A percentile compares a stretch with the other conserved stretches of the same genome.
phyloP scores from a whole-genome alignment of 2,329 filamentous ascomycete genomes.

The Metarhizium sp. region DNA sequence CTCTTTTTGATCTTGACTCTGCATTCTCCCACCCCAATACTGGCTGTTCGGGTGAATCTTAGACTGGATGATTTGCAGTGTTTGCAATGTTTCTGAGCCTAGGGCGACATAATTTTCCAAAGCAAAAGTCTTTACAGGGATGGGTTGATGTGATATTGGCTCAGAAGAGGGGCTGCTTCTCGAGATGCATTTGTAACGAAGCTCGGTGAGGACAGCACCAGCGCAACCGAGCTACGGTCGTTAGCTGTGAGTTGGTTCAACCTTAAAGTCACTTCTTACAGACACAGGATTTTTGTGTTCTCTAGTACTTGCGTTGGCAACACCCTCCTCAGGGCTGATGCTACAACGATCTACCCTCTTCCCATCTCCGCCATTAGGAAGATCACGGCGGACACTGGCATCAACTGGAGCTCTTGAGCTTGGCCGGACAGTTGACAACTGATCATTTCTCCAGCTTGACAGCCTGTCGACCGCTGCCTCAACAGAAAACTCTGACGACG shows the following conservation, averaged over 20 bases:
- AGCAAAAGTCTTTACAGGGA: conserved; percentile 53
- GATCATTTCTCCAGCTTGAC: not conserved
- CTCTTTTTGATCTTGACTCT: conserved; percentile 59
- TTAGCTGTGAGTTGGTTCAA: conserved; percentile 3
- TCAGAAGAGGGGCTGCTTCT: conserved; percentile 18
- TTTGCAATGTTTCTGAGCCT: conserved; percentile 68
- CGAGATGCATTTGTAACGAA: conserved; percentile 52
- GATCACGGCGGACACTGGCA: not conserved
- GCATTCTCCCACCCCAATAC: conserved; percentile 46
- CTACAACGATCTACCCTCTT: not conserved
- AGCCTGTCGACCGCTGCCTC: conserved; percentile 2
- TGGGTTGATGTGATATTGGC: not conserved
- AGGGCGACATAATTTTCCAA: conserved; percentile 63
- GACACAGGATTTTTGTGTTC: conserved; percentile 67
- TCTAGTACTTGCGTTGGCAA: conserved; percentile 23
- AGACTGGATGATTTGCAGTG: conserved; percentile 75
- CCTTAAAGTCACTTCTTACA: conserved; percentile 26
- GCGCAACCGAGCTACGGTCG: conserved; percentile 62
- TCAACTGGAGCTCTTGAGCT: not conserved
- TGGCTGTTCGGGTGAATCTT: conserved; percentile 78
- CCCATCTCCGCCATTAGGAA: not conserved
- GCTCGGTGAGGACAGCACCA: conserved; percentile 73
- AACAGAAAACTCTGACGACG: conserved; percentile 4
- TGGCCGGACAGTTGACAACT: not conserved
- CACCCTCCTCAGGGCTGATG: not conserved